Conservation (phyloP, 257 asterid genomes). For the Nicotiana tabacum region DNA sequence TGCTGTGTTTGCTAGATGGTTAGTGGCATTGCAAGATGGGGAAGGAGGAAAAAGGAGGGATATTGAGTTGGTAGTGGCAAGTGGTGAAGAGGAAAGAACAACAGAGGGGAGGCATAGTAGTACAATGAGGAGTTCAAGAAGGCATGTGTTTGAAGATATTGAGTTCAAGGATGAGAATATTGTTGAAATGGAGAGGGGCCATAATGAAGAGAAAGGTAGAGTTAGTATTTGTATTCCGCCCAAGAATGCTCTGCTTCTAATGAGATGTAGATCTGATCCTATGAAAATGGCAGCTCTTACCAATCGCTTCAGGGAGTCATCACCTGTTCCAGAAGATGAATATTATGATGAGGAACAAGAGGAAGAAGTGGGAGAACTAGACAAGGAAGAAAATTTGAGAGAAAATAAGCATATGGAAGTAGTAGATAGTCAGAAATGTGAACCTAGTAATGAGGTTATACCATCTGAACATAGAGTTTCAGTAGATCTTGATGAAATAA, state of each 20-base stretch:
- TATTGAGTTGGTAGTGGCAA: slow-evolving; percentile 82
- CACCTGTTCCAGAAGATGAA: slow-evolving; percentile 24
- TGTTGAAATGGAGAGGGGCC: slow-evolving; percentile 41
- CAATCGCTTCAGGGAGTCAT: slow-evolving; percentile 50
- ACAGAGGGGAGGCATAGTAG: slow-evolving; percentile 11
- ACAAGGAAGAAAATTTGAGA: slow-evolving; percentile 3
- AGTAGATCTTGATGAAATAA: slow-evolving; percentile 20
- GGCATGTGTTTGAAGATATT: slow-evolving; percentile 87
- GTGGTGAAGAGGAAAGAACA: slow-evolving; percentile 43
- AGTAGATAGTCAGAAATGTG: not conserved
- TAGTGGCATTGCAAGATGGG: slow-evolving; percentile 66
- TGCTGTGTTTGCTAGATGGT: slow-evolving; percentile 71
- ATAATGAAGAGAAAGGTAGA: slow-evolving; percentile 39
- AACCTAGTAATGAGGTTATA: not conserved
- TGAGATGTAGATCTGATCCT: slow-evolving; percentile 99
- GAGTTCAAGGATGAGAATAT: slow-evolving; percentile 53
- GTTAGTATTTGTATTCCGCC: slow-evolving; percentile 89
- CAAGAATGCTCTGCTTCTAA: slow-evolving; percentile 79
- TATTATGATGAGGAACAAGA: slow-evolving; percentile 18
- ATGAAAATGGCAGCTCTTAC: slow-evolving; percentile 78
- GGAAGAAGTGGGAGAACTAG: not conserved
- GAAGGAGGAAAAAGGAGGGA: slow-evolving; percentile 64
- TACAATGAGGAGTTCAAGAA: slow-evolving; percentile 45
- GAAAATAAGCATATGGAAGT: slow-evolving; percentile 12
- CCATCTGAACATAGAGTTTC: slow-evolving; percentile 18